Percentiles rank a stretch among this genome's conserved stretches.
Conservation (phyloP, 192 early-diverging fungal species). For the Umbelopsis ramanniana region DNA sequence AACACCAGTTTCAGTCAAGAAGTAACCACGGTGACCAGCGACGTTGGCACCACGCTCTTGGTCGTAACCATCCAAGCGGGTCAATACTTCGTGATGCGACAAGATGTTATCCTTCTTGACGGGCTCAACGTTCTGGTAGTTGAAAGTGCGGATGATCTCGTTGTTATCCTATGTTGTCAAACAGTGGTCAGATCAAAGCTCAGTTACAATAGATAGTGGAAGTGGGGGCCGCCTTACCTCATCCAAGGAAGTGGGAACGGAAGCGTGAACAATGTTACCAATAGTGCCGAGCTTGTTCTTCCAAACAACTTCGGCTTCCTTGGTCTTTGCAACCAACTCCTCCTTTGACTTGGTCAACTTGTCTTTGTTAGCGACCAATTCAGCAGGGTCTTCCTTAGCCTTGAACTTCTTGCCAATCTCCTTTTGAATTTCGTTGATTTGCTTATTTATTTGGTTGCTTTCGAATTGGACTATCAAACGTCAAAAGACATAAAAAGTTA, state of each 20-base stretch:
- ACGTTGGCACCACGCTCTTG: slow-evolving; percentile 89
- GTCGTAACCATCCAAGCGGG: slow-evolving; percentile 90
- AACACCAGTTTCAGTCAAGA: slow-evolving; percentile 92
- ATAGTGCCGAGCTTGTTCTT: slow-evolving; percentile 67
- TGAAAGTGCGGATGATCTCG: slow-evolving; percentile 62
- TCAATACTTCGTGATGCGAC: slow-evolving; percentile 94
- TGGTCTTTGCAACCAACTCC: slow-evolving; percentile 67
- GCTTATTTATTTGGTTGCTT: slow-evolving; percentile 88
- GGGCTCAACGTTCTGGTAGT: slow-evolving; percentile 62
- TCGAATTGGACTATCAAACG: slow-evolving; percentile 73
- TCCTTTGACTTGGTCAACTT: slow-evolving; percentile 74
- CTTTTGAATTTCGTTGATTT: slow-evolving; percentile 92
- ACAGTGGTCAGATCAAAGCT: slow-evolving; percentile 2
- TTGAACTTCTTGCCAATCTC: slow-evolving; percentile 89
- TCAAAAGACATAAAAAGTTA: slow-evolving; percentile 3
- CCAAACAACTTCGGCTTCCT: slow-evolving; percentile 74
- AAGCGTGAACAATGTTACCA: slow-evolving; percentile 95
- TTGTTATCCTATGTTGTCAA: slow-evolving; percentile 62
- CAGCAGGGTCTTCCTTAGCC: slow-evolving; percentile 84
- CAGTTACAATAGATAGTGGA: not conserved
- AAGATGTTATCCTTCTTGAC: slow-evolving; percentile 63
- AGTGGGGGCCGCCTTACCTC: slow-evolving; percentile 54
- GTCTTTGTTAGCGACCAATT: slow-evolving; percentile 77
- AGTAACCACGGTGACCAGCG: slow-evolving; percentile 99
- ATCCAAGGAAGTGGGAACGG: slow-evolving; percentile 82